Base-by-base conservation (phyloP, 345 rosid genomes). In the Clausena lansium region DNA sequence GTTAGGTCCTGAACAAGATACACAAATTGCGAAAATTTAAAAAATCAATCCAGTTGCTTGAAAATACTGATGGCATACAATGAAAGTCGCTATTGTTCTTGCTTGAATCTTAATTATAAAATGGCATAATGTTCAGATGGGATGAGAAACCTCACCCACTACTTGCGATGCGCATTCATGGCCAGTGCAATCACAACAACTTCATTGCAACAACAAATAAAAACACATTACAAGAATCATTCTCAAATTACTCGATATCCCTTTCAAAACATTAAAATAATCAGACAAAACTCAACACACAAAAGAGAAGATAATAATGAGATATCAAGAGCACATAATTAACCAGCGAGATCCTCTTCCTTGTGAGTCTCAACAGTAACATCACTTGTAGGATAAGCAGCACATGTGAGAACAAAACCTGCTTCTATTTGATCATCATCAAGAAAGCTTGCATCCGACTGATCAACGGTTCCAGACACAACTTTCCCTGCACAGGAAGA, bases 351-450 rank as follows among this genome's bases (percentile, higher is more conserved):
- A 1, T 45, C 50, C 17, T 90, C 99, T 83, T 96, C 99, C 89
- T 90, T 89, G 97, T 95, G 98, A 45, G 99, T 95, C 86, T 83
- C 92, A 65, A 95, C 89, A 81, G 76, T 82, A 75, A 89, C 82
- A 82, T 87, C 89, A 24, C 87, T 74, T 25, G 76, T 52, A 8
- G 97, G 88, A 80, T 81, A 91, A 41, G 99, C 98, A 2, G 83
- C 90, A 74, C 98, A 93, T 15, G 99, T 95, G 63, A 95, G 94
- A 62, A 93, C 93, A 83, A 81, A 95, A 1, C 99, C 99, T 0
- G 0, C 82, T 0, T 1, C 91, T 0, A 91, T 67, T 88, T 93
- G 99, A 0, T 87, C 97, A 71, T 93, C 95, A 17, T 93, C 98
- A 17, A 95, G 96, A 90, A 92, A 95, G 81, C 90, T 86, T 17